Percentiles rank a stretch among this genome's conserved stretches.
These are phyloP conservation scores for Vigna mungo DNA, from an alignment of 306 rosid genomes.

Conservation along the genomic window DNA sequence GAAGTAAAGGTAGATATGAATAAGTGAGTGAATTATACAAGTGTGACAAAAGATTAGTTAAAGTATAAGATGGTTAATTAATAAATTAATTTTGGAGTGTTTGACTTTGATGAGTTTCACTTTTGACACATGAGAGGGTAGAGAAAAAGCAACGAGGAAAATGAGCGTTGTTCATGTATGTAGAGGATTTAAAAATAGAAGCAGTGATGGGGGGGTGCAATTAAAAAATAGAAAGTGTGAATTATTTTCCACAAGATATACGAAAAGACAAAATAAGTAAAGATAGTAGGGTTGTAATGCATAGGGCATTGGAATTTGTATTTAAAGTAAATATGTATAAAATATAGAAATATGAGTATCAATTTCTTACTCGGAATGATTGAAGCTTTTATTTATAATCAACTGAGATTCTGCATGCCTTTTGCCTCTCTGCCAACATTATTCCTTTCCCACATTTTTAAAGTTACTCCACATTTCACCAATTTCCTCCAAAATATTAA, in stretches of 20 bases:
- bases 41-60: constrained; percentile 24
- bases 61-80: background rate
- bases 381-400: constrained; percentile 48
- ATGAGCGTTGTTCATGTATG: constrained; percentile 41
- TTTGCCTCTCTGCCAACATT: constrained; percentile 57
- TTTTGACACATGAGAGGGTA: constrained; percentile 48
- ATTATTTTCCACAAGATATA: constrained; percentile 46
- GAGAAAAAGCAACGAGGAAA: constrained; percentile 44
- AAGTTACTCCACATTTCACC: background rate
- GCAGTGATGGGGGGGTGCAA: constrained; percentile 20
- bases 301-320: constrained; percentile 53
- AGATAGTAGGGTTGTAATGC: constrained; percentile 27
- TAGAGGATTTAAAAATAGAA: constrained; percentile 6
- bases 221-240: constrained; percentile 50
- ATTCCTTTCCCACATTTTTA: constrained; percentile 44
- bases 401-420: constrained; percentile 53
- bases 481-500: background rate
- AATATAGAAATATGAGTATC: constrained; percentile 37
- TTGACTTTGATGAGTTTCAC: constrained; percentile 54
- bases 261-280: constrained; percentile 49
- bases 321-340: constrained; percentile 39
- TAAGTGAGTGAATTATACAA: background rate
- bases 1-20: too few relatives aligned
- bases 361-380: constrained; percentile 51
- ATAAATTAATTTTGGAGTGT: constrained; percentile 16